Evolutionary conservation across 1,284 basidiomycete species (phyloP).

Genomic region (Pholiota adiposa): DNA sequence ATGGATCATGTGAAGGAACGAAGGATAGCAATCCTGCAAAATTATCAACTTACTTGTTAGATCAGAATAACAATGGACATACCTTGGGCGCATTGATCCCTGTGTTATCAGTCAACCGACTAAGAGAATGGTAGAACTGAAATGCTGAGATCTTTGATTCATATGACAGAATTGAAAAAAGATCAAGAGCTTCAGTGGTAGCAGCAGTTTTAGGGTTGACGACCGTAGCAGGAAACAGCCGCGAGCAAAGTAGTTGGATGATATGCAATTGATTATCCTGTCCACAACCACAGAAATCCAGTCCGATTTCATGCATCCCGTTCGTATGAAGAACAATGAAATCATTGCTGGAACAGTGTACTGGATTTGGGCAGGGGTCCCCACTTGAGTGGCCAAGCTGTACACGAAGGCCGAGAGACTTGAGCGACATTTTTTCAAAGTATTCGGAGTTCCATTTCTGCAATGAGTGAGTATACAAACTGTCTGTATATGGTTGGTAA

Average conservation of each 20-base stretch:
- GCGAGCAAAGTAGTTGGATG: constrained; percentile 26
- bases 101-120: constrained; percentile 23
- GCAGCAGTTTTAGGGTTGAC: constrained; percentile 22
- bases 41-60: no score
- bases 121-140: constrained; percentile 23
- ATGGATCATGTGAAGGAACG: background rate
- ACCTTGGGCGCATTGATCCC: constrained; percentile 12
- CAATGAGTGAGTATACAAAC: background rate
- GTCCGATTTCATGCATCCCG: constrained; percentile 28
- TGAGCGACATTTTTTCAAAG: constrained; percentile 21
- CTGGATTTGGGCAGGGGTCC: constrained; percentile 16
- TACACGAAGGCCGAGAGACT: constrained; percentile 21
- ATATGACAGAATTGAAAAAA: constrained; percentile 28
- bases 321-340: constrained; percentile 25
- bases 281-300: constrained; percentile 34
- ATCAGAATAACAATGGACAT: background rate
- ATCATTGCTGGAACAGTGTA: constrained; percentile 10
- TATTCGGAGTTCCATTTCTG: constrained; percentile 25
- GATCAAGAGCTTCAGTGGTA: constrained; percentile 22
- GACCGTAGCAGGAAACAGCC: constrained; percentile 28
- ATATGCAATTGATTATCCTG: background rate
- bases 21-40: background rate
- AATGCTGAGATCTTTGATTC: constrained; percentile 23
- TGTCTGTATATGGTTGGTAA: background rate
- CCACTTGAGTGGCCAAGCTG: constrained; percentile 27